These are phyloP conservation scores for Cystobasidium ongulense DNA, from an alignment of 768 basidiomycete genomes.

Conservation along the genomic window DNA sequence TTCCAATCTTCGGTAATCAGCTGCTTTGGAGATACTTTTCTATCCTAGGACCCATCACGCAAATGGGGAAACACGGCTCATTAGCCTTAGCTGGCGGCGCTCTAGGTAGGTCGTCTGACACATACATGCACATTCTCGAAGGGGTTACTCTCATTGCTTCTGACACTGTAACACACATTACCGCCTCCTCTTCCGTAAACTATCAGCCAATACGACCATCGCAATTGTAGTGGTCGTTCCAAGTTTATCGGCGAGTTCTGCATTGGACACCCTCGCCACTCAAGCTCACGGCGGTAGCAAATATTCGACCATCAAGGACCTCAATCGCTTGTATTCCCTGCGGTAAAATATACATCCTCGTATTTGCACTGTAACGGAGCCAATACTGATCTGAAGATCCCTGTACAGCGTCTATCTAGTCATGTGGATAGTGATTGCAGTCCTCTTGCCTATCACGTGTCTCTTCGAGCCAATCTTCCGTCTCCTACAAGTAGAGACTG, in stretches of 20 bases:
- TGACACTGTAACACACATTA: no score
- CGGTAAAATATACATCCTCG: no score
- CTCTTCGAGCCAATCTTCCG: conserved; percentile 12
- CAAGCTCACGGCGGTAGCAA: conserved; percentile 9
- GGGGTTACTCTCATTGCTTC: no score
- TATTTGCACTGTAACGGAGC: no score
- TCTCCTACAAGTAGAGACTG: not conserved
- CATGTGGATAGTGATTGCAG: not conserved
- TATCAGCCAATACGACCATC: conserved; percentile 23
- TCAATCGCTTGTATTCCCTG: conserved; percentile 19
- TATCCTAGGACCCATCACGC: conserved; percentile 16
- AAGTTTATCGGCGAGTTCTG: not conserved
- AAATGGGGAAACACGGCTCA: conserved; percentile 13
- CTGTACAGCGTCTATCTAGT: conserved; percentile 14
- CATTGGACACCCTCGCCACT: conserved; percentile 8
- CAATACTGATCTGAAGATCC: no score
- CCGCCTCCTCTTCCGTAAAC: not conserved
- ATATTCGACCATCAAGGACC: not conserved
- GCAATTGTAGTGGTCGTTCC: not conserved
- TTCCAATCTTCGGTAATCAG: conserved; percentile 4
- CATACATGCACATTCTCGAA: no score
- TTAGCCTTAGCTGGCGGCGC: conserved; percentile 2
- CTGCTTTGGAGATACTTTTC: conserved; percentile 10
- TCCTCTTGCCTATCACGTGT: not conserved
- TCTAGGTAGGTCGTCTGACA: no score